A percentile compares a stretch with the other conserved stretches of the same genome.
phyloP scores from a whole-genome alignment of 2,329 filamentous ascomycete genomes.

The Camptophora hylomeconis region DNA sequence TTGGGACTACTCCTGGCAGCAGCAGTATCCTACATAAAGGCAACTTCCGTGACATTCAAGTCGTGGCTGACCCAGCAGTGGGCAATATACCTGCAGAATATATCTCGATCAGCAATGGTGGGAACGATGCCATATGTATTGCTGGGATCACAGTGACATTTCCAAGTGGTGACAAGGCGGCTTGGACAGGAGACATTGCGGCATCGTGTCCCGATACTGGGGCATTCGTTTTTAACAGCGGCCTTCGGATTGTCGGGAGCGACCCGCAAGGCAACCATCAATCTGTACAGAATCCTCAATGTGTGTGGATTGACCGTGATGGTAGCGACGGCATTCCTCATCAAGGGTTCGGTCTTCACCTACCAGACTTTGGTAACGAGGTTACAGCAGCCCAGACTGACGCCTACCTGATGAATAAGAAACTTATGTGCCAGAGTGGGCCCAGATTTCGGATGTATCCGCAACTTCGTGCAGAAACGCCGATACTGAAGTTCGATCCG shows the following conservation, averaged over 20 bases:
- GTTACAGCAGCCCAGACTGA: background rate
- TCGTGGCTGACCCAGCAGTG: background rate
- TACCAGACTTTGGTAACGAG: too few species aligned
- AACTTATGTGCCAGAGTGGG: too few species aligned
- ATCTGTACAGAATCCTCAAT: background rate
- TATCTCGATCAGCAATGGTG: conserved; percentile 1
- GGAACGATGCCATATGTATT: conserved; percentile 2
- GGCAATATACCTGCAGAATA: conserved; percentile 4
- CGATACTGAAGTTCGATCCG: too few species aligned
- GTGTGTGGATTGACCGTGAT: conserved; percentile 5
- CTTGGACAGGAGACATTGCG: conserved; percentile 1
- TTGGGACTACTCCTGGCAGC: conserved; percentile 2
- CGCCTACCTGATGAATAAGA: conserved; percentile 1
- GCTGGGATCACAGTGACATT: conserved; percentile 2
- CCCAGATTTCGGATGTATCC: too few species aligned
- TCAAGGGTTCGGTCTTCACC: conserved; percentile 1
- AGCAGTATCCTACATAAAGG: conserved; percentile 1
- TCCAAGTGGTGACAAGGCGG: conserved; percentile 2
- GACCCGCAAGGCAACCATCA: conserved; percentile 2
- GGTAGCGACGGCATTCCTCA: conserved; percentile 1
- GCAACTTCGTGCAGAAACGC: too few species aligned
- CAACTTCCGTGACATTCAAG: conserved; percentile 2
- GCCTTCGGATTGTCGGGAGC: conserved; percentile 1
- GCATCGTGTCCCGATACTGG: conserved; percentile 2
- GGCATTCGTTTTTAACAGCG: conserved; percentile 1